Conservation (phyloP, 2,329 filamentous ascomycete genomes). For the Epichloe bromicola region DNA sequence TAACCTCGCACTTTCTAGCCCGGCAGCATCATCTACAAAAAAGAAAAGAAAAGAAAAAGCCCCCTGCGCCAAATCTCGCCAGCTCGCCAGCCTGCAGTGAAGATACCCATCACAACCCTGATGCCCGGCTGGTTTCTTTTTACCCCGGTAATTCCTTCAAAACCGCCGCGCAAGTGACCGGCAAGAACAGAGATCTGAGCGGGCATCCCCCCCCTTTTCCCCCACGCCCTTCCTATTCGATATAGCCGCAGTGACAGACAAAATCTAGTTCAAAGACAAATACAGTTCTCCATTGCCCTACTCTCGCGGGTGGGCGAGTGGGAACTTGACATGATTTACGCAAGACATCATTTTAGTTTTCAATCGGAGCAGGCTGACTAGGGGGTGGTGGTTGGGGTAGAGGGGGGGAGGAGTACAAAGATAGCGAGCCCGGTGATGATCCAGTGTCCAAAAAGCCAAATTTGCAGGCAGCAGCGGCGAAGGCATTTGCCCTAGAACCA, state of each 20-base stretch:
- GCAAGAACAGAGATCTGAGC: conserved; percentile 41
- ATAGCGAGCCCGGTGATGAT: conserved; percentile 33
- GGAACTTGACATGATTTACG: not conserved
- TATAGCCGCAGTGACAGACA: conserved; percentile 25
- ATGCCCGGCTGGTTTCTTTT: not conserved
- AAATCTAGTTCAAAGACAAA: not conserved
- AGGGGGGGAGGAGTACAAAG: not conserved
- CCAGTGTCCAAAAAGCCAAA: conserved; percentile 43
- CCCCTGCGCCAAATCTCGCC: too few relatives aligned
- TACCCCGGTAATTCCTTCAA: not conserved
- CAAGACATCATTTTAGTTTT: conserved; percentile 30
- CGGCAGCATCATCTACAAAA: not conserved
- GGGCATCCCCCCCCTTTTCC: conserved; percentile 9
- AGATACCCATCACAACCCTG: conserved; percentile 2
- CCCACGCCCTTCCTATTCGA: not conserved
- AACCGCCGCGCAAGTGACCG: conserved; percentile 4
- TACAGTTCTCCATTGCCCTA: not conserved
- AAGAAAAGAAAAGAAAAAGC: not conserved
- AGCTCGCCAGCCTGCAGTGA: conserved; percentile 1
- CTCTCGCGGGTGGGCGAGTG: not conserved
- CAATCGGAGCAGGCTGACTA: conserved; percentile 35
- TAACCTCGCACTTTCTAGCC: not conserved
- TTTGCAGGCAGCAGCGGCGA: conserved; percentile 36
- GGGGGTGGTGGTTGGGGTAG: not conserved
- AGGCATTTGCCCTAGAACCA: conserved; percentile 6